Percentiles rank a stretch among this genome's conserved stretches.
phyloP scores from a whole-genome alignment of 2,329 filamentous ascomycete genomes.

The Penicillium sp. region DNA sequence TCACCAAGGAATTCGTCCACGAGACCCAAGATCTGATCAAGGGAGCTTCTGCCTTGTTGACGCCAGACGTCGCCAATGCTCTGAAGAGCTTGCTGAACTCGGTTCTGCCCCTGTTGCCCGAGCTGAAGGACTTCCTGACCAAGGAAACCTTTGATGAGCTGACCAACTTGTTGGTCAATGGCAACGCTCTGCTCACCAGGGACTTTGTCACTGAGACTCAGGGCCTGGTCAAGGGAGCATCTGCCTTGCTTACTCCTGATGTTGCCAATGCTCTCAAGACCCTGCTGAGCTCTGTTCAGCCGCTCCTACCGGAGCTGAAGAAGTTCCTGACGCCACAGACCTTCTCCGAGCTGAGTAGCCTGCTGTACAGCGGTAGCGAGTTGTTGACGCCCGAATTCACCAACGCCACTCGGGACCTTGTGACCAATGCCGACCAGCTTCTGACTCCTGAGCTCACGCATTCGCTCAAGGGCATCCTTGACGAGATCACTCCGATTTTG shows the following conservation, averaged over 20 bases:
- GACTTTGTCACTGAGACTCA: conserved; percentile 18
- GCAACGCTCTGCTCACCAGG: conserved; percentile 18
- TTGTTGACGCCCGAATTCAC: conserved; percentile 17
- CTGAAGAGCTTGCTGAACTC: conserved; percentile 19
- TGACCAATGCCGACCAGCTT: conserved; percentile 15
- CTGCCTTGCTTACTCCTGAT: conserved; percentile 14
- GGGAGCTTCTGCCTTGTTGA: conserved; percentile 13
- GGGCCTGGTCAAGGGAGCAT: conserved; percentile 14
- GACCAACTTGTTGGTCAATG: conserved; percentile 14
- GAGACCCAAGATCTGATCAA: conserved; percentile 14
- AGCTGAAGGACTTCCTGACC: conserved; percentile 18
- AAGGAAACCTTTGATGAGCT: conserved; percentile 16
- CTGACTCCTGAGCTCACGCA: conserved; percentile 14
- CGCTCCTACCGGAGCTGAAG: conserved; percentile 17
- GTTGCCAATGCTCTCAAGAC: conserved; percentile 16
- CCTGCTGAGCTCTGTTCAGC: conserved; percentile 13
- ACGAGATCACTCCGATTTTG: conserved; percentile 13
- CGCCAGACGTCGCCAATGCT: conserved; percentile 7
- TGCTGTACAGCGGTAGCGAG: conserved; percentile 12
- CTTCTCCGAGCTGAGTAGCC: conserved; percentile 9
- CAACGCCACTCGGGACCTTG: conserved; percentile 16
- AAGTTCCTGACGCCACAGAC: conserved; percentile 12
- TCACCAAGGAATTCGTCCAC: conserved; percentile 9
- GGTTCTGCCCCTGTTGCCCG: conserved; percentile 13
- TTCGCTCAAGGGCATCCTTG: conserved; percentile 15